Percentiles rank a stretch among this genome's conserved stretches.
These are phyloP conservation scores for Oidiodendron maius DNA, from an alignment of 495 filamentous ascomycete genomes.

Conservation along the genomic window DNA sequence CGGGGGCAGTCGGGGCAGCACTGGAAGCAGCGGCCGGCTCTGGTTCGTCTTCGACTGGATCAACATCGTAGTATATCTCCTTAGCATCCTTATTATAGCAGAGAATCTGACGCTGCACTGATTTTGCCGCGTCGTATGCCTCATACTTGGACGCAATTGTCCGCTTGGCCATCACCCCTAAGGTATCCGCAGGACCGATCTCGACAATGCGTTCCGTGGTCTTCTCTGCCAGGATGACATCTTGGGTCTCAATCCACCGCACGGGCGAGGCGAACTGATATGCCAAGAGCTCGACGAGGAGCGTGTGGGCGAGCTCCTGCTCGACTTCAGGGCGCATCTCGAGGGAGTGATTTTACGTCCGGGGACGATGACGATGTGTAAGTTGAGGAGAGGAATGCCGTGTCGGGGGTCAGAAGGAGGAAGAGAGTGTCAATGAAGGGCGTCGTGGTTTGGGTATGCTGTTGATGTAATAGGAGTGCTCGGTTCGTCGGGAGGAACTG, in stretches of 20 bases:
- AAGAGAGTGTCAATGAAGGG: background rate
- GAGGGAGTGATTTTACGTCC: slow-evolving; percentile 31
- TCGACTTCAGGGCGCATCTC: slow-evolving; percentile 97
- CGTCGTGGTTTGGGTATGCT: background rate
- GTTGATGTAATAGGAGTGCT: background rate
- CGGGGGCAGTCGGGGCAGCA: slow-evolving; percentile 39
- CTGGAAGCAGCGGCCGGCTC: slow-evolving; percentile 47
- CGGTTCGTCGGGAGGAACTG: background rate
- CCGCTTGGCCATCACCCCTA: slow-evolving; percentile 95
- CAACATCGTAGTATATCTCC: slow-evolving; percentile 98
- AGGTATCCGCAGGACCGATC: slow-evolving; percentile 94
- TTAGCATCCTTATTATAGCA: slow-evolving; percentile 99
- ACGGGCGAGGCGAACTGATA: slow-evolving; percentile 99
- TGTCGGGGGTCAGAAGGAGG: no score
- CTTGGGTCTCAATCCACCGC: slow-evolving; percentile 99
- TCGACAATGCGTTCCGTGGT: slow-evolving; percentile 95
- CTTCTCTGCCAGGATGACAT: slow-evolving; percentile 96
- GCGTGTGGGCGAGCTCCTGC: slow-evolving; percentile 95
- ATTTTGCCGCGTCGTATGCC: slow-evolving; percentile 95
- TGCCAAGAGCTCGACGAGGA: slow-evolving; percentile 95
- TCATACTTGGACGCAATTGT: slow-evolving; percentile 97
- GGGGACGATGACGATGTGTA: no score
- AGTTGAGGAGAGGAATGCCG: no score
- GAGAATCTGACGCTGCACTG: slow-evolving; percentile 91
- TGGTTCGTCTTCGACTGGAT: slow-evolving; percentile 88